Percentiles rank a stretch among this genome's conserved stretches.
Conservation (phyloP, 768 basidiomycete species). For the Boletus speciosus region DNA sequence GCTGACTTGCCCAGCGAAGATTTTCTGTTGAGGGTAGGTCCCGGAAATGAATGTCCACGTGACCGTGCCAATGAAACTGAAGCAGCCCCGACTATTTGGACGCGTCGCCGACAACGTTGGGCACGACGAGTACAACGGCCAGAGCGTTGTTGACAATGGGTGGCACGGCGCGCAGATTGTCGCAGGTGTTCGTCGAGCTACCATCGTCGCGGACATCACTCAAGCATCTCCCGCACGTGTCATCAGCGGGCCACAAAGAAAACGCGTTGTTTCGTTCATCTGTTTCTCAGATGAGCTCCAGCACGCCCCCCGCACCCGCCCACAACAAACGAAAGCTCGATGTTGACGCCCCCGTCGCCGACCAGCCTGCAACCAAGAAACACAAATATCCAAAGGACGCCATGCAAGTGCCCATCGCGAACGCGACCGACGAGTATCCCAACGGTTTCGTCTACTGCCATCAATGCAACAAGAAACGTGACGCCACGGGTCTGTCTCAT, state of each 20-base stretch:
- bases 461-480: conserved; percentile 66
- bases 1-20: conserved; percentile 4
- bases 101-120: conserved; percentile 22
- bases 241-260: conserved; percentile 43
- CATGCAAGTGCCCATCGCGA: conserved; percentile 13
- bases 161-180: conserved; percentile 31
- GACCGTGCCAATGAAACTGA: conserved; percentile 28
- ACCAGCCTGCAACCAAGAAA: conserved; percentile 20
- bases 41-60: conserved; percentile 19
- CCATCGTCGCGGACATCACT: conserved; percentile 34
- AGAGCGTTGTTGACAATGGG: conserved; percentile 14
- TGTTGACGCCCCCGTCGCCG: conserved; percentile 12
- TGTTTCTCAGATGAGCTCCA: conserved; percentile 29
- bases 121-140: conserved; percentile 15
- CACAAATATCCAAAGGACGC: conserved; percentile 29
- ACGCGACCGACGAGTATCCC: conserved; percentile 30
- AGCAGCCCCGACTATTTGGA: conserved; percentile 1
- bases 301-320: conserved; percentile 27
- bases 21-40: conserved; percentile 34
- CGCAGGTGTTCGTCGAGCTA: conserved; percentile 58
- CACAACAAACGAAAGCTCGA: conserved; percentile 52
- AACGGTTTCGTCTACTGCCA: conserved; percentile 58
- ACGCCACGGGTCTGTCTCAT: conserved; percentile 40
- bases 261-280: conserved; percentile 38
- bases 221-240: conserved; percentile 26